phyloP scores from a whole-genome alignment of 2,329 filamentous ascomycete genomes.

The Juglanconis sp. region DNA sequence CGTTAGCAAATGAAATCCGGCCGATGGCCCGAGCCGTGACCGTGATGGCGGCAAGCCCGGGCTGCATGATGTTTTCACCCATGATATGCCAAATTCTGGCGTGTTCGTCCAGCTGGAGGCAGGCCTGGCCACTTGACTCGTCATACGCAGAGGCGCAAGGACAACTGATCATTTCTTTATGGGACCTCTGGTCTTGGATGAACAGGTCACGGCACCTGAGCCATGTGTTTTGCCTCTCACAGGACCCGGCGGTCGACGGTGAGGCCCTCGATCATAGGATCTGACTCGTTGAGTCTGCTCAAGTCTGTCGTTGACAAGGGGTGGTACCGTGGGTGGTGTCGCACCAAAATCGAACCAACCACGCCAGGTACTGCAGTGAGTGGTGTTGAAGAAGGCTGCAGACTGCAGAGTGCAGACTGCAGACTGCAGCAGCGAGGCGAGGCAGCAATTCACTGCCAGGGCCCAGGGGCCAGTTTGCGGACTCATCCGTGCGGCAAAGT shows the following conservation, averaged over 20 bases:
- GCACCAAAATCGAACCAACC: neutral
- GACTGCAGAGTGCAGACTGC: no score
- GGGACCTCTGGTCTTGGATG: constrained; percentile 1
- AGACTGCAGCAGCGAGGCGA: no score
- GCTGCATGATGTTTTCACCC: neutral
- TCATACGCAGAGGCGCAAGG: neutral
- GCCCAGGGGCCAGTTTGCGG: neutral
- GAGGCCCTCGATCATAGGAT: neutral
- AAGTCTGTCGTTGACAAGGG: neutral
- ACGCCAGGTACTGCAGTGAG: no score
- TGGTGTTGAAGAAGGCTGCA: no score
- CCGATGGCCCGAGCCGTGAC: constrained; percentile 1
- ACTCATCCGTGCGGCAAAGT: neutral
- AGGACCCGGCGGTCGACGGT: neutral
- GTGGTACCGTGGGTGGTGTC: neutral
- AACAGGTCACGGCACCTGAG: constrained; percentile 4
- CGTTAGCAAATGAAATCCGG: constrained; percentile 1
- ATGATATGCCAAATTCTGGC: neutral
- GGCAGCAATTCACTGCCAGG: no score
- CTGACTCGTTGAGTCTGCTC: constrained; percentile 7
- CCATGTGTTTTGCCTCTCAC: neutral
- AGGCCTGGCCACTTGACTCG: constrained; percentile 10
- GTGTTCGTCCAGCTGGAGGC: neutral
- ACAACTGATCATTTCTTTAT: neutral
- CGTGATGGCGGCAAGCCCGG: neutral